These are phyloP conservation scores for Venturia asperata DNA, from an alignment of 2,329 filamentous ascomycete species.

Conservation along the genomic window DNA sequence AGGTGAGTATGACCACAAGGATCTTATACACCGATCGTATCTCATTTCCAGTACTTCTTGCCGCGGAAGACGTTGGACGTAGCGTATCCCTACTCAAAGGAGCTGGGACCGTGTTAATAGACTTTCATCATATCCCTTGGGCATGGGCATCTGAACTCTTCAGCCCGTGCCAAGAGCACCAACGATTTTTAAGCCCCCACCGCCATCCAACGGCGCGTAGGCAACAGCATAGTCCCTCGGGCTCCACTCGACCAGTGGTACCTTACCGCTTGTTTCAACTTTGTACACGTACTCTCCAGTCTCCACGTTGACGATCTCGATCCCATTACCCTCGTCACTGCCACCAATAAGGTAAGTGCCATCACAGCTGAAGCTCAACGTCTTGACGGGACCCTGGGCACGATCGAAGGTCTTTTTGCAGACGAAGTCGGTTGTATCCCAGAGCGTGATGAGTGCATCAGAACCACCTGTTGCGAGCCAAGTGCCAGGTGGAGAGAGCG, in stretches of 20 bases:
- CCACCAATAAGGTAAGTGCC: slow-evolving; percentile 68
- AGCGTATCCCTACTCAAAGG: too few species aligned
- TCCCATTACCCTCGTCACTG: slow-evolving; percentile 62
- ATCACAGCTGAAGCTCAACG: slow-evolving; percentile 70
- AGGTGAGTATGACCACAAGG: too few species aligned
- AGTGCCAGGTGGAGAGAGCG: slow-evolving; percentile 62
- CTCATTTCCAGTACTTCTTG: too few species aligned
- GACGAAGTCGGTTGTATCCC: slow-evolving; percentile 72
- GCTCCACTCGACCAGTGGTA: slow-evolving; percentile 66
- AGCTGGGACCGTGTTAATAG: too few species aligned
- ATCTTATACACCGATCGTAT: too few species aligned
- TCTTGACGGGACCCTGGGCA: slow-evolving; percentile 63
- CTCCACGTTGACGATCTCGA: slow-evolving; percentile 66
- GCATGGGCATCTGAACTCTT: background rate
- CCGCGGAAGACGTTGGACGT: too few species aligned
- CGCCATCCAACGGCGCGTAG: slow-evolving; percentile 42
- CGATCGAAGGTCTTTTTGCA: slow-evolving; percentile 64
- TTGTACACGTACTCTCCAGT: slow-evolving; percentile 66
- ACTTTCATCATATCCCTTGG: background rate
- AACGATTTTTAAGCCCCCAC: slow-evolving; percentile 6
- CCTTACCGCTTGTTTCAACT: slow-evolving; percentile 59
- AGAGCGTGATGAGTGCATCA: slow-evolving; percentile 68
- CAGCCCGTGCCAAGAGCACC: background rate
- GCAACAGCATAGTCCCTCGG: slow-evolving; percentile 67
- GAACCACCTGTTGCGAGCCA: slow-evolving; percentile 69